Percentiles rank a stretch among this genome's conserved stretches.
Evolutionary conservation across 768 basidiomycete species (phyloP).

Genomic region (Hebeloma cylindrosporum): DNA sequence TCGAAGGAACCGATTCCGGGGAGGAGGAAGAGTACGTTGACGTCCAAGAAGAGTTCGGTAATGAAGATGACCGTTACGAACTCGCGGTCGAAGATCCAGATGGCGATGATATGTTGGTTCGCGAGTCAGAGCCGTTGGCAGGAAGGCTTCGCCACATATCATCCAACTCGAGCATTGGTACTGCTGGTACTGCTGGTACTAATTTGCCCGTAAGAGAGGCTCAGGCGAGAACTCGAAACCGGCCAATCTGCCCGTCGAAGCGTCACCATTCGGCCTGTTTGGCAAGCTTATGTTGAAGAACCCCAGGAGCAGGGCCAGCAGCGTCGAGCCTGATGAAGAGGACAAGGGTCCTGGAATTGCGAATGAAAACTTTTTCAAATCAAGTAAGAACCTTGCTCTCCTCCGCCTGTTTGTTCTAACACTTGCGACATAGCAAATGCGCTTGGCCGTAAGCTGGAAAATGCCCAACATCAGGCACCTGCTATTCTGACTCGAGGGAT

Average conservation of each 20-base stretch:
- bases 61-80: slow-evolving; percentile 37
- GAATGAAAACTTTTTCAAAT: slow-evolving; percentile 63
- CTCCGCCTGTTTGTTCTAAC: slow-evolving; percentile 28
- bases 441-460: slow-evolving; percentile 37
- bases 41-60: slow-evolving; percentile 31
- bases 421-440: slow-evolving; percentile 42
- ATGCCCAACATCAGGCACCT: slow-evolving; percentile 51
- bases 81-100: slow-evolving; percentile 44
- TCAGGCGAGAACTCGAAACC: slow-evolving; percentile 43
- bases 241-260: slow-evolving; percentile 58
- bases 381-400: slow-evolving; percentile 42
- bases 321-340: slow-evolving; percentile 44
- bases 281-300: slow-evolving; percentile 59
- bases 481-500: slow-evolving; percentile 65
- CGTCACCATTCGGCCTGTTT: slow-evolving; percentile 74
- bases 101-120: slow-evolving; percentile 41
- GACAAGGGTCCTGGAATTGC: slow-evolving; percentile 64
- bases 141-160: slow-evolving; percentile 31
- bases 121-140: too few relatives aligned
- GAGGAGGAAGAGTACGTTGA: slow-evolving; percentile 38
- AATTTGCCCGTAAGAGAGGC: slow-evolving; percentile 40
- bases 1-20: slow-evolving; percentile 38
- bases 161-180: slow-evolving; percentile 42
- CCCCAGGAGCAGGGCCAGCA: slow-evolving; percentile 33
- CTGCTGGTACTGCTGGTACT: slow-evolving; percentile 28